Base-by-base conservation (phyloP, 306 rosid genomes). In the Lagenaria siceraria region DNA sequence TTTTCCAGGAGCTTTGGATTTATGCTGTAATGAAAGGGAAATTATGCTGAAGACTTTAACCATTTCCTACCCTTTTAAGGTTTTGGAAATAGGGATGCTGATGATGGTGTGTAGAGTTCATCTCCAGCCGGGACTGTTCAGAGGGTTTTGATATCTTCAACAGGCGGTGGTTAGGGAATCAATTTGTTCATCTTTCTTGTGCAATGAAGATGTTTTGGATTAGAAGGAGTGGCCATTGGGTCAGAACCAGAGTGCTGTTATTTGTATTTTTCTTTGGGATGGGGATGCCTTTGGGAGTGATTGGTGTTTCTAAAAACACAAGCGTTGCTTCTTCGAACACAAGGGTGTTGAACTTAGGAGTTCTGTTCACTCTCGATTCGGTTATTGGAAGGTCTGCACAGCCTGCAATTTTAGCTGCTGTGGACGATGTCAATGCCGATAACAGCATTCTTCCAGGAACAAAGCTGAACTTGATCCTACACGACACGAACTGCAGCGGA, bases 261-360 rank as follows among this genome's bases (percentile, higher is more conserved):
- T 59, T 89, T 52, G 21, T 81, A 24, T 76, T 85, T 85, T 75
- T 87, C 55, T 83, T 88, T 7, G 84, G 86, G 62, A 31, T 87
- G 43, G 87, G 89, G 88, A 78, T 87, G 78, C 85, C 90, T 21
- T 13, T 61, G 62, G 69, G 78, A 82, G 92, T 81, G 35, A 63
- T 81, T 76, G 96, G 87, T 74, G 55, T 81, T 77, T 61, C 87
- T 33, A 86, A 77, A 52, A 87, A 84, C 81, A 78, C 42, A 54
- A 82, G 80, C 15, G 80, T 55, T 78, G 52, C 83, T 19, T 60
- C 90, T 86, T 42, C 84, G 19, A 85, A 83, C 40, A 88, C 82
- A 0, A 84, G 74, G 38, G 80, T 76, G 73, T 78, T 93, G 89
- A 93, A 85, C 46, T 60, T 93, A 54, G 98, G 98, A 48, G 92